These are phyloP conservation scores for Neophaeococcomyces aloes DNA, from an alignment of 2,329 filamentous ascomycete genomes.

Conservation along the genomic window DNA sequence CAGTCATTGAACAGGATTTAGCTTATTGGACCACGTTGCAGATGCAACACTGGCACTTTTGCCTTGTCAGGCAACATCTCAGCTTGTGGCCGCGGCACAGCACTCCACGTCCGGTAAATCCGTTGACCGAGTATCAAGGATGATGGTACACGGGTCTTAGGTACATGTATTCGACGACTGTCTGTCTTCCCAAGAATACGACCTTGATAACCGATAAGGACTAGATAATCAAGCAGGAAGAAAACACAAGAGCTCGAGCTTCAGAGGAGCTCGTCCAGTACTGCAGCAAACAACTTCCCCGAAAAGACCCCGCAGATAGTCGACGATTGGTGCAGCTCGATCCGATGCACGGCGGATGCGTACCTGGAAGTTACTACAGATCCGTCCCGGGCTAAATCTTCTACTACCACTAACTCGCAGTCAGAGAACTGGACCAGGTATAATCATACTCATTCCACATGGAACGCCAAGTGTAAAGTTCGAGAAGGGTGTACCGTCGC, in stretches of 20 bases:
- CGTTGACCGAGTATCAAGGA: too few species aligned
- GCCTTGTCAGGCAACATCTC: too few species aligned
- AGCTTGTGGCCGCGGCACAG: too few species aligned
- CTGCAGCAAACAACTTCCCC: neutral
- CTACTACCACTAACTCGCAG: conserved; percentile 2
- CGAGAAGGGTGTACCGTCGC: conserved; percentile 41
- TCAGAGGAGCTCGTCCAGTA: neutral
- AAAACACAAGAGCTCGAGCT: neutral
- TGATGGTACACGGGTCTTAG: too few species aligned
- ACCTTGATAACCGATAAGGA: neutral
- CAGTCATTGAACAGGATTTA: too few species aligned
- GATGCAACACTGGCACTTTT: too few species aligned
- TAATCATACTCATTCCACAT: conserved; percentile 1
- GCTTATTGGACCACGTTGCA: too few species aligned
- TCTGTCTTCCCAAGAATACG: too few species aligned
- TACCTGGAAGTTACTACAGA: neutral
- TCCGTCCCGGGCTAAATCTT: neutral
- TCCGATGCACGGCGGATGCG: neutral
- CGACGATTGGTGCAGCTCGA: neutral
- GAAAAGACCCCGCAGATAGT: neutral
- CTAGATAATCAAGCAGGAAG: too few species aligned
- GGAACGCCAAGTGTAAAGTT: conserved; percentile 18
- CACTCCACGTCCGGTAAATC: too few species aligned
- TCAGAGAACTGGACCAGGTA: conserved; percentile 1
- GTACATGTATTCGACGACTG: too few species aligned